Evolutionary conservation across 2,329 filamentous ascomycete genomes (phyloP).

Genomic region (Xylaria sp.): DNA sequence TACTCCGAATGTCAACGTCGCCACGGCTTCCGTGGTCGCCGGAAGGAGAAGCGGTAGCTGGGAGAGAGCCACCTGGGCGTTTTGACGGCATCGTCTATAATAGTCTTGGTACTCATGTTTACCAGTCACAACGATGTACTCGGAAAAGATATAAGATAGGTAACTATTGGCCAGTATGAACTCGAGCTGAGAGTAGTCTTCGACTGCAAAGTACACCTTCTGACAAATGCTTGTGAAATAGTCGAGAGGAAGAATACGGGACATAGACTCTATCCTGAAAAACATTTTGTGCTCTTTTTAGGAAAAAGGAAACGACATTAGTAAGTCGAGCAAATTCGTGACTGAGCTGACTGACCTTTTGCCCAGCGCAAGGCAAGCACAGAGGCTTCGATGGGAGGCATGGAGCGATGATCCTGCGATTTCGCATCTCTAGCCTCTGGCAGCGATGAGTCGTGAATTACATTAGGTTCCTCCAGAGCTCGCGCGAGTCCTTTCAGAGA

Average conservation of each 20-base stretch:
- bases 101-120: constrained; percentile 42
- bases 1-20: constrained; percentile 52
- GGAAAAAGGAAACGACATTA: constrained; percentile 1
- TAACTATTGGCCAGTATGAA: constrained; percentile 53
- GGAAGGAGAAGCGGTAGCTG: constrained; percentile 50
- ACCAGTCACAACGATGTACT: constrained; percentile 47
- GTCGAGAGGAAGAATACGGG: constrained; percentile 49
- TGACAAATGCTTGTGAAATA: constrained; percentile 50
- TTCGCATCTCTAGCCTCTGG: constrained; percentile 21
- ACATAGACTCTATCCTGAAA: constrained; percentile 49
- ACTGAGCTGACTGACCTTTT: constrained; percentile 43
- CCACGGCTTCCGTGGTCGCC: constrained; percentile 50
- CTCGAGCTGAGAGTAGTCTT: constrained; percentile 50
- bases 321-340: background rate
- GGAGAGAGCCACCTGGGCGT: constrained; percentile 44
- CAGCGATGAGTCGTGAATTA: constrained; percentile 15
- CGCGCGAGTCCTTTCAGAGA: constrained; percentile 33
- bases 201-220: constrained; percentile 53
- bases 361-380: constrained; percentile 50
- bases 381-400: constrained; percentile 49
- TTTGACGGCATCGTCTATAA: constrained; percentile 45
- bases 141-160: constrained; percentile 52
- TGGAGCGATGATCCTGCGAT: constrained; percentile 30
- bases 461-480: constrained; percentile 28
- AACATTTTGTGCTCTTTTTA: constrained; percentile 45